Base-by-base conservation (phyloP, 441 rosid species). In the Syzygium syzygioides region DNA sequence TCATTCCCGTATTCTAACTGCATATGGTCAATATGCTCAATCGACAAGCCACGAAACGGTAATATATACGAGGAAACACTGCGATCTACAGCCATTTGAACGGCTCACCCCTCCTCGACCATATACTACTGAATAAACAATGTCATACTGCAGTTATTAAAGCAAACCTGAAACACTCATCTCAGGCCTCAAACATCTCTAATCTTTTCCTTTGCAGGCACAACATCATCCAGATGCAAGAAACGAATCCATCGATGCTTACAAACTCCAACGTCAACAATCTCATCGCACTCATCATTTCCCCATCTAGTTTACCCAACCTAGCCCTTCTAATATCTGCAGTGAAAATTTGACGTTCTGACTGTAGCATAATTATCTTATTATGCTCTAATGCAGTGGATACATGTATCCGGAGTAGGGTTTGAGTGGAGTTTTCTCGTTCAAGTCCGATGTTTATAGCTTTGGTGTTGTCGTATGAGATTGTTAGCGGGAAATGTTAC, bases 311-410 rank as follows among this genome's bases (percentile, higher is more conserved):
- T 37, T 37, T 37, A 37, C 26, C 79, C 79, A 5, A 34, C 14
- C 48, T 68, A 68, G 48, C 48, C 26, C 48, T 14, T 52, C 15
- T 5, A 54, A 25, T 25, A 1, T 37, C 41, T 59, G 3, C 15
- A 9, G 1, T 11, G 64, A 59, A 59, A 59, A n/a, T 59, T 59
- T n/a, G 11, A 10, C 14, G 4, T 4, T 0, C 26, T 0, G 1
- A 26, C 30, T 26, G 14, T 26, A 14, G 14, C 14, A 23, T 59
- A 26, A 59, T 59, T 25, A 6, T 25, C 30, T 59, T 59, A 26
- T 59, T 11, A 25, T 59, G 30, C 30, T 59, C 7, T 26, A 26
- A 59, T 26, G 30, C 3, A 59, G 64, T 2, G 64, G 64, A 59
- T 59, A 59, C 30, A 59, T 59, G 64, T 59, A 7, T 59, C 64